Evolutionary conservation across 805 yeast species (phyloP).

Genomic region (Maudiozyma turicensis): DNA sequence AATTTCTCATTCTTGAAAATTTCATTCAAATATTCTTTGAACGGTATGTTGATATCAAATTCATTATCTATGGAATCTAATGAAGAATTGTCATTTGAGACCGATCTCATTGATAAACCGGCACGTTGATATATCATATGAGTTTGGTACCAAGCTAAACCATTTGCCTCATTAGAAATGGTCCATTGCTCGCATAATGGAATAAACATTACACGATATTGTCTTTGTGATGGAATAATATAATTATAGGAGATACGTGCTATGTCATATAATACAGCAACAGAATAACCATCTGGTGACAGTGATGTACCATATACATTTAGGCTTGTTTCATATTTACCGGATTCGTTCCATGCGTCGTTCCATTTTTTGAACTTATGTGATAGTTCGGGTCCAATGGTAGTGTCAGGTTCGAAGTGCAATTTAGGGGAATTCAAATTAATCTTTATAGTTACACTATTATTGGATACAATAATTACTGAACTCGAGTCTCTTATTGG

Average conservation of each 20-base stretch:
- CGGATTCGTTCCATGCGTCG: slow-evolving; percentile 15
- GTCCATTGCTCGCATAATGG: slow-evolving; percentile 24
- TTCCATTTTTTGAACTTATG: slow-evolving; percentile 25
- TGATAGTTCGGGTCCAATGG: slow-evolving; percentile 19
- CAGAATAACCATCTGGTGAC: slow-evolving; percentile 23
- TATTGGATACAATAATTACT: slow-evolving; percentile 14
- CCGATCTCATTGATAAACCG: slow-evolving; percentile 9
- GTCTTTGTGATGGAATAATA: slow-evolving; percentile 21
- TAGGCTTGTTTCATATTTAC: slow-evolving; percentile 21
- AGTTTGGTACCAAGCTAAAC: slow-evolving; percentile 29
- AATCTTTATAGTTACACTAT: slow-evolving; percentile 8
- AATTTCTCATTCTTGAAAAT: slow-evolving; percentile 12
- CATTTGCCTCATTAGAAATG: slow-evolving; percentile 17
- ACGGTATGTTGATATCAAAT: slow-evolving; percentile 10
- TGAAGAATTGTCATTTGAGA: not conserved
- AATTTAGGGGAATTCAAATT: slow-evolving; percentile 8
- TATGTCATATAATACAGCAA: slow-evolving; percentile 22
- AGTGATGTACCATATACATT: slow-evolving; percentile 21
- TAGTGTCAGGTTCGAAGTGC: slow-evolving; percentile 10
- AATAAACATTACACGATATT: slow-evolving; percentile 17
- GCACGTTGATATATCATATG: slow-evolving; percentile 19
- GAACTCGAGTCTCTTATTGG: slow-evolving; percentile 8
- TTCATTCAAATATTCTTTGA: slow-evolving; percentile 14
- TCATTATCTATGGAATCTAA: not conserved
- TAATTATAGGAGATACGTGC: slow-evolving; percentile 23